Percentiles rank a stretch among this genome's conserved stretches.
phyloP scores from a whole-genome alignment of 345 rosid species.

The Sonneratia caseolaris region DNA sequence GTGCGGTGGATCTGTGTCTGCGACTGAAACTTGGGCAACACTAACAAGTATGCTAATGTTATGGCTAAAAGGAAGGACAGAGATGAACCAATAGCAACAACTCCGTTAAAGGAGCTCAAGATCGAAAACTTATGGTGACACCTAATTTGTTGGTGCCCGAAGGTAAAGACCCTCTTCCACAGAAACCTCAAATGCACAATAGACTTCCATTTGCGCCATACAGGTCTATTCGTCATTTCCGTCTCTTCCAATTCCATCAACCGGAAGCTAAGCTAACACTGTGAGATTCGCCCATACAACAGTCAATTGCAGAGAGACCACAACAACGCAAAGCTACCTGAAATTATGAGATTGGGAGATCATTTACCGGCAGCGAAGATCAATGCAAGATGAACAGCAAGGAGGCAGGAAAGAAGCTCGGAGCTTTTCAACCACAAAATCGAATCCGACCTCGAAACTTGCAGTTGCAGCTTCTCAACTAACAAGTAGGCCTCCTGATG shows the following conservation, averaged over 20 bases:
- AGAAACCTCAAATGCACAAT: conserved; percentile 20
- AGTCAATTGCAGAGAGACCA: background rate
- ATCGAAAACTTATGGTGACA: conserved; percentile 24
- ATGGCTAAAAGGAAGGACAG: conserved; percentile 33
- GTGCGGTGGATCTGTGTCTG: conserved; percentile 16
- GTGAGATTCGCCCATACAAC: background rate
- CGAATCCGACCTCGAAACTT: background rate
- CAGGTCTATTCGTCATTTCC: background rate
- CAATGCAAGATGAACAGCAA: background rate
- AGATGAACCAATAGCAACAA: conserved; percentile 24
- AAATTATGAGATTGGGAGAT: background rate
- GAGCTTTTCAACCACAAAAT: background rate
- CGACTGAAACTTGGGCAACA: conserved; percentile 28
- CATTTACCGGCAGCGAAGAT: background rate
- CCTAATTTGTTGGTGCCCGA: conserved; percentile 21
- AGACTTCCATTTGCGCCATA: conserved; percentile 10
- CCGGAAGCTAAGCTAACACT: background rate
- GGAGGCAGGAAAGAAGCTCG: background rate
- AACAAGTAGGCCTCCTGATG: background rate
- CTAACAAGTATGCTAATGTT: conserved; percentile 27
- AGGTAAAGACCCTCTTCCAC: conserved; percentile 18
- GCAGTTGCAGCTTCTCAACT: background rate
- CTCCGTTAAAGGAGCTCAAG: conserved; percentile 30
- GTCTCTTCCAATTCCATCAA: conserved; percentile 6
- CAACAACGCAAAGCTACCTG: background rate